phyloP scores from a whole-genome alignment of 139 green algal genomes.

The Chlamydomonas applanata region DNA sequence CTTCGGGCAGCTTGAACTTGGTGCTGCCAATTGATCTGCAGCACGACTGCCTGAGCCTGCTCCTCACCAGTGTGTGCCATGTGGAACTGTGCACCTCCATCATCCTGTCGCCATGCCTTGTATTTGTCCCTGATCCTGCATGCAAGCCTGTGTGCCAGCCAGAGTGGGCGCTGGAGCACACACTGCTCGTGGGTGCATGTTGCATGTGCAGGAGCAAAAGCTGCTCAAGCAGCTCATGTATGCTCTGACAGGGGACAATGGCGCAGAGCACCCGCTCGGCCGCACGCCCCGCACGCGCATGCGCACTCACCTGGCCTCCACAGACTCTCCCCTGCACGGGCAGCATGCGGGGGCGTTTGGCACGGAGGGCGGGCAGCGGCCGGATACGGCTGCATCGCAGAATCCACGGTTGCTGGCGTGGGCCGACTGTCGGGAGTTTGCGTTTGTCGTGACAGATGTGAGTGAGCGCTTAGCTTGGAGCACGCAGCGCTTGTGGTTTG shows the following conservation, averaged over 20 bases:
- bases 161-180: too few relatives aligned
- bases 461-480: neutral
- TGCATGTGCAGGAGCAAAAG: constrained; percentile 17
- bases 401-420: too few relatives aligned
- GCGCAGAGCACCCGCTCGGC: neutral
- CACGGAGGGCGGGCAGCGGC: neutral
- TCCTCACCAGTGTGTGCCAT: too few relatives aligned
- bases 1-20: too few relatives aligned
- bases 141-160: too few relatives aligned
- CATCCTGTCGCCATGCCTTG: too few relatives aligned
- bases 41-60: too few relatives aligned
- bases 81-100: too few relatives aligned
- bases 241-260: constrained; percentile 23
- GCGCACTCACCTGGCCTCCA: neutral
- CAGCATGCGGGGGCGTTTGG: neutral
- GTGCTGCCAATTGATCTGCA: too few relatives aligned
- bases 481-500: too few relatives aligned
- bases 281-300: neutral
- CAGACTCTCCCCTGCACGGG: neutral
- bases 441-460: constrained; percentile 72
- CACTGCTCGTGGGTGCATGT: too few relatives aligned
- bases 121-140: too few relatives aligned
- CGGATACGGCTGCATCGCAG: neutral
- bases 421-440: constrained; percentile 23
- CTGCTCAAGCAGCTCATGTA: constrained; percentile 56